Evolutionary conservation across 1,139 yeast species (phyloP), one percentile per base, ranked within the genome.

Genomic region (Saccharomyces hybrid): DNA sequence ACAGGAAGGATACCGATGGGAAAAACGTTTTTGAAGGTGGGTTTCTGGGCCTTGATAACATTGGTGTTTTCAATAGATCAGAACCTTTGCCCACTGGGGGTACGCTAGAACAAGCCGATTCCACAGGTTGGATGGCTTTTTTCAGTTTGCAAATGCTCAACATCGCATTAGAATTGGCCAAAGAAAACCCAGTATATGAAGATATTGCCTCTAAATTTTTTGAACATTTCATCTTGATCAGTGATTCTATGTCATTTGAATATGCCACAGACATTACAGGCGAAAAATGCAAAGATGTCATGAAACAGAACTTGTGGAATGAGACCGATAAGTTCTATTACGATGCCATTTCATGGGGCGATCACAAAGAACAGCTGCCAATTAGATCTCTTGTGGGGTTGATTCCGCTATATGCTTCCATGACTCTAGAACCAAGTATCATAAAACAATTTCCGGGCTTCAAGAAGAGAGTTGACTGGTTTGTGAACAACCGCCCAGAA

Each of bases 61-160:
- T 91, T 72, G 97, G 98, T 62, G 78, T 91, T 58, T 91, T 91
- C 75, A 91, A 91, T 71, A 81, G 98, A 70, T 88, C 96, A 2
- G 98, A 91, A 73, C 96, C 96, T 1, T 77, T 88, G 64, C 98
- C 98, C 34, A 88, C 96, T 1, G 97, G 97, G 44, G 96, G 97
- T 52, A 81, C 79, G 50, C 77, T 91, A 62, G 96, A 90, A 70
- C 98, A 91, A 72, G 96, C 98, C 0, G 98, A 91, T 71, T 88
- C 96, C 29, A 91, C 98, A 6, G 97, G 97, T 48, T 91, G 98
- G 98, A 88, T 91, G 96, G 98, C 96, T 0, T 91, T 93, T 74
- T 91, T 85, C 73, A 83, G 88, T 44, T 76, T 91, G 63, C 95
- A 88, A 69, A 90, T 91, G 97, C 79, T 91, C 71, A 91, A 90